These are phyloP conservation scores for Dunaliella sp. DNA, from an alignment of 139 green algal genomes.

Conservation along the genomic window DNA sequence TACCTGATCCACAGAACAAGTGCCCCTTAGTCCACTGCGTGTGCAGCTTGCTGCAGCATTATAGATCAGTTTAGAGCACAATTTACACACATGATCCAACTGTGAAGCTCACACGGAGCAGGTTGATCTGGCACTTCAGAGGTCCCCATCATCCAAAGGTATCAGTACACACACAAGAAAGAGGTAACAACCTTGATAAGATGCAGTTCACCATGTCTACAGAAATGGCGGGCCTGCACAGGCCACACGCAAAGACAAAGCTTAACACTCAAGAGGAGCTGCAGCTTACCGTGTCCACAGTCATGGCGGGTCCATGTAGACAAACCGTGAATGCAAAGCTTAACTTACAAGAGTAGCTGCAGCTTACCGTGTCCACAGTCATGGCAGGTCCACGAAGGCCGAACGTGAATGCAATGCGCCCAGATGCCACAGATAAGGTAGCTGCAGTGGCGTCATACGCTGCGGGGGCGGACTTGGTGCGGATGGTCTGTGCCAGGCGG, in stretches of 20 bases:
- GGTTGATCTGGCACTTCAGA: no score
- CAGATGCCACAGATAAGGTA: constrained; percentile 70
- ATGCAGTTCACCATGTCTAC: constrained; percentile 81
- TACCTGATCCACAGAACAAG: no score
- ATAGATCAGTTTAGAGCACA: no score
- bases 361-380: constrained; percentile 63
- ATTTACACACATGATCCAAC: no score
- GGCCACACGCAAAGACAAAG: no score
- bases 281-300: constrained; percentile 80
- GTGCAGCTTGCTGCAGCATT: constrained; percentile 40
- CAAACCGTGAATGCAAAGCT: constrained; percentile 67
- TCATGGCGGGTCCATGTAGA: constrained; percentile 61
- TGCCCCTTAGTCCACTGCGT: not conserved
- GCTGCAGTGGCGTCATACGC: constrained; percentile 72
- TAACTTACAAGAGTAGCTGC: no score
- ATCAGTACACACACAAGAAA: no score
- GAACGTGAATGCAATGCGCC: constrained; percentile 72
- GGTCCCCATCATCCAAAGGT: no score
- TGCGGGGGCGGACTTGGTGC: constrained; percentile 20
- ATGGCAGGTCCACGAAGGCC: constrained; percentile 36
- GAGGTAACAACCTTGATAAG: constrained; percentile 57
- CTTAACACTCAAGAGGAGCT: constrained; percentile 58
- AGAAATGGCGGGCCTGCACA: constrained; percentile 64
- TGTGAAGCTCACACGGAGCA: no score
- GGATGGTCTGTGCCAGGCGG: constrained; percentile 39